Evolutionary conservation across 768 basidiomycete species (phyloP), one percentile per base, ranked within the genome.

Genomic region (Amanita exitialis): DNA sequence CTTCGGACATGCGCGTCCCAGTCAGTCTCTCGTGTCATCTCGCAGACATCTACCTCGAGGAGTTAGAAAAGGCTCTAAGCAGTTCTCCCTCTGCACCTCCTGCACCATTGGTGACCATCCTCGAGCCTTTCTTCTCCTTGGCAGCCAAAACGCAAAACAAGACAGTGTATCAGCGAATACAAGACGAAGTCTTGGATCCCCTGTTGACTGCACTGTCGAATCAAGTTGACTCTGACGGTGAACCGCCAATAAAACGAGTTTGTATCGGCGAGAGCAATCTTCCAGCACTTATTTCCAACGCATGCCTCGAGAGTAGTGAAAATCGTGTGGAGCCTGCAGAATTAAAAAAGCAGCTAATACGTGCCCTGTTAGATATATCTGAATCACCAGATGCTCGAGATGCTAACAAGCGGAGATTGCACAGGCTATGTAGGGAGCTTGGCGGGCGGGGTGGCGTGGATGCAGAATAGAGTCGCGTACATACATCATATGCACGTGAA

Each of bases 11-110:
- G 15, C 79, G 82, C 42, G 82, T 92, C 1, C 90, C 95, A 1
- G 66, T 74, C 3, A 81, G 92, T 53, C 72, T 99, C 16, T 72
- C 81, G 20, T 93, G 84, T 61, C 95, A 99, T 64, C 66, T 98
- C 16, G 76, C 84, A 12, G 95, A 99, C 62, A 80, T 97, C 43
- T 96, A 90, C 63, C 63, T 94, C 12, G 85, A 90, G 56, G 95
- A 98, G 62, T 76, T 99, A 32, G 80, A 96, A 61, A 91, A 80
- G 60, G 79, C 70, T 3, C 59, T 80, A 27, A 66, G 54, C 23
- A 61, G 59, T 36, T 59, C 59, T 3, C 71, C 76, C 13, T 73
- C 69, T 0, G 81, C 84, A 15, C 66, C 83, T 13, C 65, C 77
- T 13, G 66, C 69, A 3, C 68, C 70, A 28, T 60, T 74, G 15